phyloP scores from a whole-genome alignment of 1,284 basidiomycete species.

The Cutaneotrichosporon spelunceum region DNA sequence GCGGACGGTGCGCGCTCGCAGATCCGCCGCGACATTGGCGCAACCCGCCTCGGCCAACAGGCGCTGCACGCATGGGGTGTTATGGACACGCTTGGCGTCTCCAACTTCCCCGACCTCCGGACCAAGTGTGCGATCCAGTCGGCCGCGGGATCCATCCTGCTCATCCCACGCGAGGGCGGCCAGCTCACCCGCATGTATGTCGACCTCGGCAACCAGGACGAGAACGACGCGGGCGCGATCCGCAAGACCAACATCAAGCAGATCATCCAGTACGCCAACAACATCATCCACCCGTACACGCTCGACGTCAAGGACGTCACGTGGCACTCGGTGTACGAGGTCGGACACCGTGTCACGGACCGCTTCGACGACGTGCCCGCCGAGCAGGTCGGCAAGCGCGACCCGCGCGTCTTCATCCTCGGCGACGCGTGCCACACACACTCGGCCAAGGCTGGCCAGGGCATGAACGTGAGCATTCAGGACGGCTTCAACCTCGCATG shows the following conservation, averaged over 20 bases:
- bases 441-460: conserved; percentile 42
- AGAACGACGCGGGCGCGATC: conserved; percentile 17
- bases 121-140: conserved; percentile 41
- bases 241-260: conserved; percentile 55
- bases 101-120: conserved; percentile 26
- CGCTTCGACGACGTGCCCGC: conserved; percentile 17
- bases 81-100: conserved; percentile 32
- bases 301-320: conserved; percentile 53
- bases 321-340: conserved; percentile 44
- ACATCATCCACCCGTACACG: conserved; percentile 65
- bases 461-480: conserved; percentile 41
- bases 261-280: conserved; percentile 61
- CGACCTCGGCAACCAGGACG: conserved; percentile 18
- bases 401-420: conserved; percentile 33
- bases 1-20: conserved; percentile 29
- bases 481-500: conserved; percentile 51
- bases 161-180: conserved; percentile 39
- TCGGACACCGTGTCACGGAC: conserved; percentile 54
- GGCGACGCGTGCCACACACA: conserved; percentile 44
- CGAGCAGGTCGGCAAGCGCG: conserved; percentile 8
- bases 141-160: conserved; percentile 34
- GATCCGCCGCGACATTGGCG: conserved; percentile 28
- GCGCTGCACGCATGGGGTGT: conserved; percentile 46
- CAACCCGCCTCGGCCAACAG: conserved; percentile 40
- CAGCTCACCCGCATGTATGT: conserved; percentile 30